Evolutionary conservation across 129 eudicot species (phyloP), one percentile per base, ranked within the genome.

Genomic region (Flaveria brownii): DNA sequence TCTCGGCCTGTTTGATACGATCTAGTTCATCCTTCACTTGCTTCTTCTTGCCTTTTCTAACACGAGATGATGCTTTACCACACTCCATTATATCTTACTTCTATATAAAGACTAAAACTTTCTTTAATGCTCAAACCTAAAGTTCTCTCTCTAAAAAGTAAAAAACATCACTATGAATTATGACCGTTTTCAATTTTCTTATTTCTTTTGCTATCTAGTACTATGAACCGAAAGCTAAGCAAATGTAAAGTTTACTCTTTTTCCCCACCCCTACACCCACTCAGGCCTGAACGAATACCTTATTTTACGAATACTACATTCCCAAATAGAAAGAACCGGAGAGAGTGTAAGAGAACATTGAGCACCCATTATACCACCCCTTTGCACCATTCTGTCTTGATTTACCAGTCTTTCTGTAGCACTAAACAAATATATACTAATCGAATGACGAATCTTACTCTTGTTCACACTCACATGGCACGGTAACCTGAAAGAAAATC

Each of bases 271-370:
- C 68, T 70, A 93, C 97, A 93, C 98, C 95, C 95, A 93, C 88
- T 90, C 98, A 65, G 98, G 98, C 85, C 93, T 88, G 84, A 85
- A 87, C 23, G 95, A 84, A 84, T 93, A 93, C 88, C 98, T 88
- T 84, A 84, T 90, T 76, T 90, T 93, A 69, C 97, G 93, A 25
- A 90, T 88, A 80, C 76, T 88, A 79, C 98, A 93, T 69, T 90
- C 96, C 98, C 98, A 93, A 56, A 93, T 77, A 26, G 98, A 93
- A 75, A 90, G 84, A 82, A 90, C 88, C 14, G 97, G 98, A 68
- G 96, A 87, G 30, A 88, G 87, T 10, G 75, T 73, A 77, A 94
- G 96, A 70, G 88, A 92, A 82, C 71, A 83, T 71, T 76, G 90
- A 76, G 89, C 26, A 52, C 72, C 87, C 68, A 70, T 72, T 55